phyloP scores from a whole-genome alignment of 306 rosid genomes.

The Pyrus pyrifolia region DNA sequence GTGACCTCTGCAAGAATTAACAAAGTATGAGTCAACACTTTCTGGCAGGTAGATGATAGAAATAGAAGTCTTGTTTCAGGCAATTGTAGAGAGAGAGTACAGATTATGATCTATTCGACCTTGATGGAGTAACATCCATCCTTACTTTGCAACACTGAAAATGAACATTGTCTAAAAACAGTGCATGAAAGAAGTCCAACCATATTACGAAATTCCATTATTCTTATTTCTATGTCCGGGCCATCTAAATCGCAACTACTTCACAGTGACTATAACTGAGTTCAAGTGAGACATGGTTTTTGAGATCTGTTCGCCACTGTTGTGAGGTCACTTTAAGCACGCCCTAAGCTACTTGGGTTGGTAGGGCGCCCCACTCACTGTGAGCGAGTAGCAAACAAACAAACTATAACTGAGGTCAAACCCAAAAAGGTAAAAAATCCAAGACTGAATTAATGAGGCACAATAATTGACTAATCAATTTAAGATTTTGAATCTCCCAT shows the following conservation, averaged over 20 bases:
- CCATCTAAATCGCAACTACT: neutral
- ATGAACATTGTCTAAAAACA: neutral
- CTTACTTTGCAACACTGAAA: neutral
- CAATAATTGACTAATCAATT: neutral
- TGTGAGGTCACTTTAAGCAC: no score
- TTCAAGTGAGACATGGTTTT: neutral
- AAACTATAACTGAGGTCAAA: neutral
- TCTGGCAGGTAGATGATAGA: neutral
- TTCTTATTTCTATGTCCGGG: neutral
- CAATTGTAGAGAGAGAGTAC: neutral
- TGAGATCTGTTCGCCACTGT: no score
- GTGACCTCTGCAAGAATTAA: conserved; percentile 47
- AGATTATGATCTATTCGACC: neutral
- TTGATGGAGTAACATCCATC: neutral
- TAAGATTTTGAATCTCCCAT: neutral
- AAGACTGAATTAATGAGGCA: neutral
- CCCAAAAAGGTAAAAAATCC: neutral
- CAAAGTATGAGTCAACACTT: neutral
- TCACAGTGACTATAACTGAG: neutral
- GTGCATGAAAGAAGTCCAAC: neutral
- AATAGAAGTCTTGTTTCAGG: neutral
- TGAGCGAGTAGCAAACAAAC: no score
- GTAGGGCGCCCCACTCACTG: no score
- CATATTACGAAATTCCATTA: neutral
- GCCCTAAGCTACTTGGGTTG: no score